Evolutionary conservation across 495 filamentous ascomycete genomes (phyloP).

Genomic region (Gamarada debralockiae): DNA sequence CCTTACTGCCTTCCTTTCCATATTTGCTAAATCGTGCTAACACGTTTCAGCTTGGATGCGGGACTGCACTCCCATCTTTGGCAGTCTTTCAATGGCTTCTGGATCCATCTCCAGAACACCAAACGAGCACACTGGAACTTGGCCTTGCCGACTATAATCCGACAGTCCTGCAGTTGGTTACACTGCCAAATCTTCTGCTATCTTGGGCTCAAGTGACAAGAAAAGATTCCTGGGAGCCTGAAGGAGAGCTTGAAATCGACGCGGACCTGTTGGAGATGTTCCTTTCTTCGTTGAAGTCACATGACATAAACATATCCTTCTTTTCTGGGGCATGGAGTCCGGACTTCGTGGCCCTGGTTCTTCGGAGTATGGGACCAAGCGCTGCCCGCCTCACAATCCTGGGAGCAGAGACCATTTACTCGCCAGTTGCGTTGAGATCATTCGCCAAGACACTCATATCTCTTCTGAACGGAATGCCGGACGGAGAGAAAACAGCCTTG

Average conservation of each 20-base stretch:
- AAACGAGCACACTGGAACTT: conserved; percentile 45
- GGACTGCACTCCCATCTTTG: conserved; percentile 81
- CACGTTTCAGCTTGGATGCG: conserved; percentile 71
- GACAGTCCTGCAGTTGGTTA: conserved; percentile 79
- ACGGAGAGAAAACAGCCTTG: conserved; percentile 54
- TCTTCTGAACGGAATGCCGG: conserved; percentile 53
- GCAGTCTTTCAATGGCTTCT: conserved; percentile 65
- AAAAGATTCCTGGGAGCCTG: conserved; percentile 31
- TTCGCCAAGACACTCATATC: conserved; percentile 72
- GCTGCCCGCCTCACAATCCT: conserved; percentile 52
- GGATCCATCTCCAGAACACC: neutral
- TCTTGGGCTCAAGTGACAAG: conserved; percentile 57
- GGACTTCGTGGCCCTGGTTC: conserved; percentile 59
- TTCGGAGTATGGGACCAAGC: conserved; percentile 22
- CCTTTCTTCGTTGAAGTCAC: conserved; percentile 46
- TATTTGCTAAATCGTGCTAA: conserved; percentile 13
- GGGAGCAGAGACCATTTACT: conserved; percentile 95
- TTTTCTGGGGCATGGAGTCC: conserved; percentile 82
- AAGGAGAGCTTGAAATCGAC: conserved; percentile 74
- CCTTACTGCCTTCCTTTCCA: neutral
- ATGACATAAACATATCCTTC: conserved; percentile 61
- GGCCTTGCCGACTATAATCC: conserved; percentile 88
- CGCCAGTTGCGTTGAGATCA: conserved; percentile 62
- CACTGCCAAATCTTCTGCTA: conserved; percentile 82
- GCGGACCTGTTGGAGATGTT: conserved; percentile 60